Evolutionary conservation across 169 alveolate genomes (phyloP).

Genomic region (Prorocentrum cordatum): DNA sequence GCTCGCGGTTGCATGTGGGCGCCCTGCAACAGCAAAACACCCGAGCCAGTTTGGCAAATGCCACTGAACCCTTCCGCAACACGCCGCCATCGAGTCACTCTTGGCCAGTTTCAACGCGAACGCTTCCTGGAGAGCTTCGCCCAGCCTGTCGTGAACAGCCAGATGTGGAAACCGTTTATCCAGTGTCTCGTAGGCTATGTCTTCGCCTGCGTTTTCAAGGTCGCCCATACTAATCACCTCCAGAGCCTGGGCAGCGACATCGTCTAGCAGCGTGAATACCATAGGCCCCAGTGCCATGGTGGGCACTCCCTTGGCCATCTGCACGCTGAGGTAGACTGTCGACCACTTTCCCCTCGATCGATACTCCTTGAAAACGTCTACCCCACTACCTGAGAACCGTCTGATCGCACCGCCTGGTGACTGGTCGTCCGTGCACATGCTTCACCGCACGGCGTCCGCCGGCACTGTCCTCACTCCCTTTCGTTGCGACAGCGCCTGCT

Average conservation of each 20-base stretch:
- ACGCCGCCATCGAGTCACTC: neutral
- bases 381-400: neutral
- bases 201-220: neutral
- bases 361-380: neutral
- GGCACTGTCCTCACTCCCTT: too few species aligned
- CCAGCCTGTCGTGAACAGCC: neutral
- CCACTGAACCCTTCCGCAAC: neutral
- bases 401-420: too few species aligned
- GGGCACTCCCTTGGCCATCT: neutral
- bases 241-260: neutral
- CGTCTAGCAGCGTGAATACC: neutral
- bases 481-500: too few species aligned
- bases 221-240: neutral
- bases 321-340: neutral
- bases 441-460: too few species aligned
- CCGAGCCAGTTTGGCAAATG: neutral
- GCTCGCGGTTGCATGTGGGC: too few species aligned
- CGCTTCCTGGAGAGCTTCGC: neutral
- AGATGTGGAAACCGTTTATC: neutral
- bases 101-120: neutral
- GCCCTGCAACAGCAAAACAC: neutral
- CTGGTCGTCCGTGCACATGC: too few species aligned
- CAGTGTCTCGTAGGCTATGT: neutral
- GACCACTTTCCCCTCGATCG: neutral
- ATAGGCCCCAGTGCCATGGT: neutral